Evolutionary conservation across 2,329 filamentous ascomycete species (phyloP), one percentile per base, ranked within the genome.

Genomic region (Neopestalotiopsis rosae): DNA sequence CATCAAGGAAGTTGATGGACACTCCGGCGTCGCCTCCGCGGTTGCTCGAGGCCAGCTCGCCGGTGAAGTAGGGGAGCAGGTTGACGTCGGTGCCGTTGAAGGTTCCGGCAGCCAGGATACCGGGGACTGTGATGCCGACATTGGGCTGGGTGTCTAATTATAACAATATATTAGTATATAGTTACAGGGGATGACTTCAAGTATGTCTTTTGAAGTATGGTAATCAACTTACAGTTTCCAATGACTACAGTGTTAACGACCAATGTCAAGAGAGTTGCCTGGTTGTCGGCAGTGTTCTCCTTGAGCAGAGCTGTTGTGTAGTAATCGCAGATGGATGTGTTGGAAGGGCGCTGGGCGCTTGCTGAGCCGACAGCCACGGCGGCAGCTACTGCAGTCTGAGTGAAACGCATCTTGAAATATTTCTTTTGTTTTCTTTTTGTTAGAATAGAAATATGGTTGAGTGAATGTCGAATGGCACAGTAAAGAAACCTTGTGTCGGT

Each of bases 221-320:
- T 59, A 1, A 6, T 17, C 10, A 1, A 70, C 81, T 72, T 75
- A 85, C 84, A 89, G 77, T 89, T 89, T n/a, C 89, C 89, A 72
- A 90, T 88, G 70, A 90, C 87, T 24, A 86, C 89, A 6, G 88
- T 90, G 78, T 90, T 90, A 73, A 91, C 88, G 4, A 91, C 77
- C 1, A 88, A 79, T 1, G 85, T 88, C 73, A 91, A 73, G 2
- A 90, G 80, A 0, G 82, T 85, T 67, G 82, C 79, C 76, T 91
- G 88, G 76, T 89, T 90, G 38, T 81, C 83, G 20, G 86, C 86
- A 49, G 85, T 90, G 80, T 90, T 90, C 52, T 88, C 81, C 76
- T 83, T 86, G 67, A 90, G 81, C 12, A 90, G 77, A n/a, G 85
- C 84, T 3, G 82, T 88, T 42, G 88, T 90, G 79, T 91, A 91